Conservation (phyloP, 305 asterid species). For the Solanum aculeatissimum region DNA sequence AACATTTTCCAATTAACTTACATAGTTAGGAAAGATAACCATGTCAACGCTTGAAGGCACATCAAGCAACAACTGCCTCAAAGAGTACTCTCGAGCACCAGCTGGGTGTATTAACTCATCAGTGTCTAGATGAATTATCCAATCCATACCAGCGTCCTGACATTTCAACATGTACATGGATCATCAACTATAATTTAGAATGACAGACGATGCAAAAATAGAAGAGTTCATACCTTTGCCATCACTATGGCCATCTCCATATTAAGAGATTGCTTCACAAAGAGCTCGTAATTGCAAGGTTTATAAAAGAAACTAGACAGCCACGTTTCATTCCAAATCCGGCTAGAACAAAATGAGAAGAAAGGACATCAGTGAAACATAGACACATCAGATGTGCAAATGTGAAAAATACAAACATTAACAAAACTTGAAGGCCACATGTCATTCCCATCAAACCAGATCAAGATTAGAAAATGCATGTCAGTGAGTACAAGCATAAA, state of each 20-base stretch:
- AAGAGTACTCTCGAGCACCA: conserved; percentile 74
- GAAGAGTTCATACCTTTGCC: conserved; percentile 66
- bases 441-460: not conserved
- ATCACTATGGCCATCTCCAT: conserved; percentile 94
- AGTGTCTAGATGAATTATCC: conserved; percentile 93
- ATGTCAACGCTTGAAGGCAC: conserved; percentile 68
- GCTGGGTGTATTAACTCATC: conserved; percentile 90
- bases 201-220: not conserved
- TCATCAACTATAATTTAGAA: not conserved
- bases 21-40: conserved; percentile 84
- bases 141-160: conserved; percentile 84
- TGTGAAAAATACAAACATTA: not conserved
- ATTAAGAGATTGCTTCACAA: conserved; percentile 86
- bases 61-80: conserved; percentile 61
- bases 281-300: conserved; percentile 95
- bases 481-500: not conserved
- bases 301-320: conserved; percentile 55
- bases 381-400: not conserved
- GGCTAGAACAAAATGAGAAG: conserved; percentile 33
- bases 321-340: conserved; percentile 77
- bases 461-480: not conserved
- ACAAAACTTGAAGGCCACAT: not conserved
- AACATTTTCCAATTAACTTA: conserved; percentile 24
- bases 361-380: not conserved
- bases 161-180: not conserved